Percentiles rank a stretch among this genome's conserved stretches.
Conservation (phyloP, 2,329 filamentous ascomycete genomes). For the Ophiostoma ips region DNA sequence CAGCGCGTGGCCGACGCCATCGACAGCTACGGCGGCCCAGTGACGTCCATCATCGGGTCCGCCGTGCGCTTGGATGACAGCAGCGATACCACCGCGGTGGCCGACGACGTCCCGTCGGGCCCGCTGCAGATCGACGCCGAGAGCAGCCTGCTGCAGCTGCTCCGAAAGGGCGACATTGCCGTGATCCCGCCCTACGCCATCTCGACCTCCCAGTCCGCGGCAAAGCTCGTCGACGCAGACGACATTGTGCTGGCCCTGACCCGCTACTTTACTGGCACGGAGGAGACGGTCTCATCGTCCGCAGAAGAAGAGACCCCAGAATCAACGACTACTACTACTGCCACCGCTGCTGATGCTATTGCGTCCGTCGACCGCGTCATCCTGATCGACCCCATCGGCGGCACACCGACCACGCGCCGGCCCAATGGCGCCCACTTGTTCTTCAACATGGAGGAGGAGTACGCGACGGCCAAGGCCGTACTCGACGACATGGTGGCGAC, state of each 20-base stretch:
- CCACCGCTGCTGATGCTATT: slow-evolving; percentile 16
- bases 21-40: slow-evolving; percentile 52
- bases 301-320: slow-evolving; percentile 2
- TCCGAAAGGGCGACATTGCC: slow-evolving; percentile 55
- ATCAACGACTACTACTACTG: too few relatives aligned
- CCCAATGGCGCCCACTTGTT: slow-evolving; percentile 63
- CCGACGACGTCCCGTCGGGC: slow-evolving; percentile 13
- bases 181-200: slow-evolving; percentile 45
- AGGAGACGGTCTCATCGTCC: slow-evolving; percentile 21
- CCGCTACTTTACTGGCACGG: slow-evolving; percentile 59
- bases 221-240: slow-evolving; percentile 30
- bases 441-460: slow-evolving; percentile 89
- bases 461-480: slow-evolving; percentile 50
- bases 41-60: slow-evolving; percentile 53
- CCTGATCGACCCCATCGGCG: slow-evolving; percentile 73
- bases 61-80: slow-evolving; percentile 28
- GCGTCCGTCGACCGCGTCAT: slow-evolving; percentile 73
- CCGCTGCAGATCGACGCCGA: slow-evolving; percentile 29
- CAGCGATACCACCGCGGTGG: not conserved
- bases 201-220: slow-evolving; percentile 25
- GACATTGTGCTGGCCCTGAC: slow-evolving; percentile 66
- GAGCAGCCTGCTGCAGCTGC: slow-evolving; percentile 46
- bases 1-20: slow-evolving; percentile 63
- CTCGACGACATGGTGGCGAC: slow-evolving; percentile 25
- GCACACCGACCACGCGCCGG: slow-evolving; percentile 55